Percentiles rank a stretch among this genome's conserved stretches.
These are phyloP conservation scores for Mortierella sp. DNA, from an alignment of 371 early-diverging fungal species.

Conservation along the genomic window DNA sequence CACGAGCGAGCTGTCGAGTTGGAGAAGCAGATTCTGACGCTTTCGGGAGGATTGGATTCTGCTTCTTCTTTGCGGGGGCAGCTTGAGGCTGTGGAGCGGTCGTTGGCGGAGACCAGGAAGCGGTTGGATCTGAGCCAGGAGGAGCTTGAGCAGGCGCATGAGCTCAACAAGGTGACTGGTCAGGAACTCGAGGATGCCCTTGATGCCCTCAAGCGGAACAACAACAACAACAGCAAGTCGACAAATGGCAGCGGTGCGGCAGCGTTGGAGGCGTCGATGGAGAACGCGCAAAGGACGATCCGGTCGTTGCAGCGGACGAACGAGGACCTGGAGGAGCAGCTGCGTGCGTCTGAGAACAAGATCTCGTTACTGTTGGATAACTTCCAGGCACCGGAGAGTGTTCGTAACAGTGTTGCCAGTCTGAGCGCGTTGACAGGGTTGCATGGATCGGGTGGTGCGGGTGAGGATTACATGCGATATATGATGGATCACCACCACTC, in stretches of 20 bases:
- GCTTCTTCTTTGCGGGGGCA: not conserved
- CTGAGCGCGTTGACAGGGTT: slow-evolving; percentile 26
- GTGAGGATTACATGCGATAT: not conserved
- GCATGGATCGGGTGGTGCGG: not conserved
- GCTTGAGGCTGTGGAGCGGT: slow-evolving; percentile 29
- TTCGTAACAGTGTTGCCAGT: slow-evolving; percentile 43
- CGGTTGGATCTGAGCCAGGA: slow-evolving; percentile 26
- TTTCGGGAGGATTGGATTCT: slow-evolving; percentile 16
- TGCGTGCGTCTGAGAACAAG: slow-evolving; percentile 57
- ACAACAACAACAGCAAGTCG: not conserved
- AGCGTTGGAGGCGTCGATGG: slow-evolving; percentile 25
- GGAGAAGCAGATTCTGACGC: slow-evolving; percentile 18
- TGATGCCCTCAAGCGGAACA: slow-evolving; percentile 34
- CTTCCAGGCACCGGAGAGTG: slow-evolving; percentile 41
- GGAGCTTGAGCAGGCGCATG: slow-evolving; percentile 45
- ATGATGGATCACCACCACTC: too few species aligned
- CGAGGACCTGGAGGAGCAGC: slow-evolving; percentile 47
- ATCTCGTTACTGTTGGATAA: slow-evolving; percentile 58
- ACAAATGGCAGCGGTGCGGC: not conserved
- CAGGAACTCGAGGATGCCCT: slow-evolving; percentile 53
- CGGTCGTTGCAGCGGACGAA: slow-evolving; percentile 36
- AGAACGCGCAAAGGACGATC: slow-evolving; percentile 38
- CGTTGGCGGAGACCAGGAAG: slow-evolving; percentile 25
- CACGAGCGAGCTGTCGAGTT: slow-evolving; percentile 26
- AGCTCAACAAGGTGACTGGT: slow-evolving; percentile 37